A percentile compares a stretch with the other conserved stretches of the same genome.
phyloP scores from a whole-genome alignment of 2,329 filamentous ascomycete genomes.

The Alternaria ventricosa region DNA sequence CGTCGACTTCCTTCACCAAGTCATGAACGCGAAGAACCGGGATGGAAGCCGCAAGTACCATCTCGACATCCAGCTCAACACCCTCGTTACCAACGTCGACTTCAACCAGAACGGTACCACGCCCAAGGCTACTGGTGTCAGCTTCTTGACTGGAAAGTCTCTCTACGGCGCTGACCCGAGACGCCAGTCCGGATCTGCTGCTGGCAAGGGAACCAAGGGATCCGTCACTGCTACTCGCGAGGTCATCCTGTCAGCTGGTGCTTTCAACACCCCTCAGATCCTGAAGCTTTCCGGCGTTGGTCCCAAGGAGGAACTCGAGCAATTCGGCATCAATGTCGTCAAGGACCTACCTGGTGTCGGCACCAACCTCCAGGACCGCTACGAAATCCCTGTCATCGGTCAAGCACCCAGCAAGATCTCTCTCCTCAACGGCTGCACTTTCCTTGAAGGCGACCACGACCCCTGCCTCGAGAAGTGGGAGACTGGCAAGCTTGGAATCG shows the following conservation, averaged over 20 bases:
- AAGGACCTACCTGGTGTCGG: slow-evolving; percentile 68
- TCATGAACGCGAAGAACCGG: slow-evolving; percentile 54
- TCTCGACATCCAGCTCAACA: slow-evolving; percentile 65
- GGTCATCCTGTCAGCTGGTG: slow-evolving; percentile 51
- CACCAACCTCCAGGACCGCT: slow-evolving; percentile 69
- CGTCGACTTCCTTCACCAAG: slow-evolving; percentile 60
- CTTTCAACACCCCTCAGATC: slow-evolving; percentile 69
- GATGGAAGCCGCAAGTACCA: slow-evolving; percentile 62
- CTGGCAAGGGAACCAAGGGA: slow-evolving; percentile 30
- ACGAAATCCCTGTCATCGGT: slow-evolving; percentile 56
- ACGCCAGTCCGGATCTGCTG: slow-evolving; percentile 17
- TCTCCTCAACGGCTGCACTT: slow-evolving; percentile 50
- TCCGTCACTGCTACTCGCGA: slow-evolving; percentile 32
- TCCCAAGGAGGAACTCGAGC: slow-evolving; percentile 59
- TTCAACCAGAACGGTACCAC: slow-evolving; percentile 66
- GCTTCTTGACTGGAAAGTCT: slow-evolving; percentile 48
- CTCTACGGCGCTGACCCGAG: slow-evolving; percentile 51
- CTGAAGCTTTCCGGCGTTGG: slow-evolving; percentile 69
- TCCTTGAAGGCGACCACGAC: slow-evolving; percentile 47
- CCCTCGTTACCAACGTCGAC: slow-evolving; percentile 68
- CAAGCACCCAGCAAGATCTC: slow-evolving; percentile 46
- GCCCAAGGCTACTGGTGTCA: slow-evolving; percentile 54
- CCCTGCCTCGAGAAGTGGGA: slow-evolving; percentile 55
- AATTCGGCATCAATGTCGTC: slow-evolving; percentile 61
- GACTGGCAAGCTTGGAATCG: slow-evolving; percentile 34